Percentiles rank a stretch among this genome's conserved stretches.
phyloP scores from a whole-genome alignment of 2,329 filamentous ascomycete genomes.

The Aschersonia sp. region DNA sequence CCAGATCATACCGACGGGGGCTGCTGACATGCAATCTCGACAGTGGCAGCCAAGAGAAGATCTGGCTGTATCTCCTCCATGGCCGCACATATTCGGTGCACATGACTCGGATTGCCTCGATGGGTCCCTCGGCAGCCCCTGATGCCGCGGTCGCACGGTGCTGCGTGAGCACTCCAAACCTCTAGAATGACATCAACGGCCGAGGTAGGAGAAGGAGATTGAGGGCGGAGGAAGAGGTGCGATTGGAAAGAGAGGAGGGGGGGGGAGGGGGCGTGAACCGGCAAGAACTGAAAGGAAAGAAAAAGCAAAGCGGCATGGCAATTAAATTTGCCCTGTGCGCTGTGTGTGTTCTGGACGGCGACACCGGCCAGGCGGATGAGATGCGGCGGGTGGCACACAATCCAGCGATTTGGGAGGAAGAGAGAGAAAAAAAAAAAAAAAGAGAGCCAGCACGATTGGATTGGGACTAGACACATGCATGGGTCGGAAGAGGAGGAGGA shows the following conservation, averaged over 20 bases:
- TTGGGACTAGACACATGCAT: too few species aligned
- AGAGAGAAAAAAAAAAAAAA: neutral
- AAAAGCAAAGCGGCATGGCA: neutral
- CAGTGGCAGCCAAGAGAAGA: neutral
- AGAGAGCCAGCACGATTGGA: neutral
- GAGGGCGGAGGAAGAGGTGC: neutral
- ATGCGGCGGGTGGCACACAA: neutral
- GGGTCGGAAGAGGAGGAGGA: too few species aligned
- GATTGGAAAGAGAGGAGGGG: neutral
- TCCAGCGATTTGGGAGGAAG: neutral
- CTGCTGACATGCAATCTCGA: neutral
- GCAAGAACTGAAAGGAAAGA: neutral
- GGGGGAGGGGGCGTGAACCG: neutral
- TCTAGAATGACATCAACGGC: neutral
- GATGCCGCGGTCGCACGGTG: neutral
- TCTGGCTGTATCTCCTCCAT: neutral
- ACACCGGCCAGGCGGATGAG: constrained; percentile 1
- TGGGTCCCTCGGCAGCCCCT: neutral
- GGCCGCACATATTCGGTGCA: neutral
- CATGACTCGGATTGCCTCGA: neutral
- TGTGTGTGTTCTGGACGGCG: neutral
- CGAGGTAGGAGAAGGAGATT: neutral
- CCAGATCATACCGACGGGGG: neutral
- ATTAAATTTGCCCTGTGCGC: neutral
- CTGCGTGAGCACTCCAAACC: neutral